Conservation (phyloP, 2,329 filamentous ascomycete genomes). For the Trichoderma sp. region DNA sequence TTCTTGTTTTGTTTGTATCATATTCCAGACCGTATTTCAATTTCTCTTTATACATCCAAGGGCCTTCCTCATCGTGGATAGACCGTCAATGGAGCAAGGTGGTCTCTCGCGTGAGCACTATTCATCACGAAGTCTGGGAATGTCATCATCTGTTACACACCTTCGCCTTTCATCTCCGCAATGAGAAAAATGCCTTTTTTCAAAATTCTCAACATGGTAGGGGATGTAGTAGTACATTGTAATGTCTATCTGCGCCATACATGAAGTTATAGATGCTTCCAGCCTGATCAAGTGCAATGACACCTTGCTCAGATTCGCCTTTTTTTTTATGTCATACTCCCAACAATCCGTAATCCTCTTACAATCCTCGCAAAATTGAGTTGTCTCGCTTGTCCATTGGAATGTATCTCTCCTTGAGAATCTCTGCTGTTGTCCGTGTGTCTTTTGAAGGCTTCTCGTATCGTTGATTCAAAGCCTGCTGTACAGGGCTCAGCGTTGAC, state of each 20-base stretch:
- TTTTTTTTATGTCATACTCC: neutral
- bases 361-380: constrained; percentile 42
- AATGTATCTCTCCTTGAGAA: constrained; percentile 54
- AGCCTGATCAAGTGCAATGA: neutral
- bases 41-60: neutral
- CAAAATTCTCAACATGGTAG: neutral
- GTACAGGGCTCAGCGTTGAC: constrained; percentile 36
- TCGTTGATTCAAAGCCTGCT: constrained; percentile 51
- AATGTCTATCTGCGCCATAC: constrained; percentile 13
- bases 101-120: neutral
- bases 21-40: neutral
- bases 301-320: neutral
- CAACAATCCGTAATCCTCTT: constrained; percentile 13
- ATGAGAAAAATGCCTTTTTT: neutral
- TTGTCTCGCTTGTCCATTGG: constrained; percentile 47
- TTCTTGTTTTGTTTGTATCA: neutral
- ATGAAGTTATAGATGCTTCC: constrained; percentile 2
- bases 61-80: neutral
- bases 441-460: constrained; percentile 44
- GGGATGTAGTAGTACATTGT: constrained; percentile 15
- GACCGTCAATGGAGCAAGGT: neutral
- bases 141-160: neutral
- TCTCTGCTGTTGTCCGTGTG: constrained; percentile 51
- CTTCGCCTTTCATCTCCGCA: neutral
- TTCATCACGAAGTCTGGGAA: neutral